Conservation (phyloP, 1,284 basidiomycete genomes). For the Malassezia brasiliensis region DNA sequence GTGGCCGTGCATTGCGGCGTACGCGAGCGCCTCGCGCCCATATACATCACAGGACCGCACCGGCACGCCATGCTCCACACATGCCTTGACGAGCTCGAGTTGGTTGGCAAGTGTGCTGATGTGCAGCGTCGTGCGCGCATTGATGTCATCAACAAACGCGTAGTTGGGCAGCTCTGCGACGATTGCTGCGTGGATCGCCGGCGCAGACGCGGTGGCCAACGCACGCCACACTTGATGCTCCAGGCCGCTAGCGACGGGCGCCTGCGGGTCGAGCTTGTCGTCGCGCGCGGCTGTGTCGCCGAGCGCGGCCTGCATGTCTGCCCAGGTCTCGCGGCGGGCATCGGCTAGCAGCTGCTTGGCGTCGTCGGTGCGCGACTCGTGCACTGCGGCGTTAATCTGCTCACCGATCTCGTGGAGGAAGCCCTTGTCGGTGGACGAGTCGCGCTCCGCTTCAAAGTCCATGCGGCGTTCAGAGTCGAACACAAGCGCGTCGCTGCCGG, state of each 20-base stretch:
- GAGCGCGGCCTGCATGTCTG: conserved; percentile 24
- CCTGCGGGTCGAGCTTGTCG: conserved; percentile 22
- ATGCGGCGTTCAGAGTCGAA: conserved; percentile 33
- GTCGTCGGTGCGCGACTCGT: conserved; percentile 24
- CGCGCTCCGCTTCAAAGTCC: conserved; percentile 34
- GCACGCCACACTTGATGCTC: conserved; percentile 44
- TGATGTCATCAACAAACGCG: conserved; percentile 89
- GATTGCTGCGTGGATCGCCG: conserved; percentile 33
- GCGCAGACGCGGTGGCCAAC: conserved; percentile 29
- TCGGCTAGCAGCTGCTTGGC: conserved; percentile 32
- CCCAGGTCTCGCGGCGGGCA: conserved; percentile 17
- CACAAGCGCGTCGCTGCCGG: conserved; percentile 17
- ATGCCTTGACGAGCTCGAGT: conserved; percentile 68
- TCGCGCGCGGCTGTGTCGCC: conserved; percentile 12
- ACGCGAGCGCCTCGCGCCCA: conserved; percentile 85
- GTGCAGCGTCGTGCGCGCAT: conserved; percentile 87
- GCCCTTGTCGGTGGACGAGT: conserved; percentile 28
- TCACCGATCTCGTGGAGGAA: conserved; percentile 40
- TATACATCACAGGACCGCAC: conserved; percentile 71
- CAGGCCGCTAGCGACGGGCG: conserved; percentile 27
- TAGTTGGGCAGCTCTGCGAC: conserved; percentile 60
- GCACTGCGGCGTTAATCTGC: conserved; percentile 32
- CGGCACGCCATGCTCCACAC: conserved; percentile 64
- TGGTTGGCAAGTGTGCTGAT: conserved; percentile 79
- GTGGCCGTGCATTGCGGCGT: conserved; percentile 88